Percentiles rank a stretch among this genome's conserved stretches.
Evolutionary conservation across 2,329 filamentous ascomycete species (phyloP).

Genomic region (Stenocarpella maydis): DNA sequence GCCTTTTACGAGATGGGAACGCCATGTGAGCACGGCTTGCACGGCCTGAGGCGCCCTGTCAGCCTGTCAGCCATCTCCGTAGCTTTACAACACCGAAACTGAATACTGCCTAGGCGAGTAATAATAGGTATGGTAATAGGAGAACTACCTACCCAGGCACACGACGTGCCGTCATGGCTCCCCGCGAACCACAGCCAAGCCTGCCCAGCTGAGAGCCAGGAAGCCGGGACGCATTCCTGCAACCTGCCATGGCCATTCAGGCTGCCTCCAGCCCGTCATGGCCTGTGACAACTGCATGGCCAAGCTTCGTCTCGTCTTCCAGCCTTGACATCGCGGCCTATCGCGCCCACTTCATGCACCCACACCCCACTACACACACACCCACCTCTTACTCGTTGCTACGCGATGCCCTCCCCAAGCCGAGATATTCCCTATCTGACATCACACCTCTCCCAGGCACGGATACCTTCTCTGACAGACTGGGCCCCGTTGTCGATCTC

Average conservation of each 20-base stretch:
- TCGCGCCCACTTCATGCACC: neutral
- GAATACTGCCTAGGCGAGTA: too few relatives aligned
- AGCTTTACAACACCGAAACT: too few relatives aligned
- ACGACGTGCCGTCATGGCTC: neutral
- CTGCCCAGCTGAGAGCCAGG: slow-evolving; percentile 20
- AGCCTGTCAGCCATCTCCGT: too few relatives aligned
- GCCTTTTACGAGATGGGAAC: slow-evolving; percentile 15
- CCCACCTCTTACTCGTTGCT: too few relatives aligned
- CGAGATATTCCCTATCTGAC: slow-evolving; percentile 34
- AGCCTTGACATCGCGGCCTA: neutral
- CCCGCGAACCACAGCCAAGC: slow-evolving; percentile 23
- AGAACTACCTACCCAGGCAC: too few relatives aligned
- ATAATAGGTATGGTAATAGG: neutral
- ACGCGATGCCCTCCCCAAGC: slow-evolving; percentile 22
- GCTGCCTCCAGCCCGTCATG: neutral
- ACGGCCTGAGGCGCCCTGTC: neutral
- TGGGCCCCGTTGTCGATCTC: neutral
- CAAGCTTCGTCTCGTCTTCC: slow-evolving; percentile 10
- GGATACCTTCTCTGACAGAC: neutral
- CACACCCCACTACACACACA: too few relatives aligned
- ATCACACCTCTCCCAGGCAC: slow-evolving; percentile 24
- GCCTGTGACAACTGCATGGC: slow-evolving; percentile 13
- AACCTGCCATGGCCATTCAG: slow-evolving; percentile 8
- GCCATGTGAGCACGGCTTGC: slow-evolving; percentile 15
- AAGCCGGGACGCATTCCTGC: slow-evolving; percentile 22